Conservation (phyloP, 73 alveolate genomes). For the Stentor roeselii region DNA sequence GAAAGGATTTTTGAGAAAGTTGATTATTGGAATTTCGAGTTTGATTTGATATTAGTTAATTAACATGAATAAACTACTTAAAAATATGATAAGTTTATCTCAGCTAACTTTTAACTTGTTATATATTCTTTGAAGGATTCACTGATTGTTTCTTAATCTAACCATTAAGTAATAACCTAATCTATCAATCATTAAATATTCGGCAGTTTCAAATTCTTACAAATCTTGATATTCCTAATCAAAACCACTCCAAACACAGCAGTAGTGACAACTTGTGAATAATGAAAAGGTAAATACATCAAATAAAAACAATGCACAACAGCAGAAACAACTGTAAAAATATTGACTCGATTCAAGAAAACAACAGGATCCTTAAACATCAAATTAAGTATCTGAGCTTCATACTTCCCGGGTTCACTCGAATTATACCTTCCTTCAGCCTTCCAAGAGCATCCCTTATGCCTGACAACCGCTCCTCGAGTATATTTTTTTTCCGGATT, state of each 20-base stretch:
- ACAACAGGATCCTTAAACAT: not conserved
- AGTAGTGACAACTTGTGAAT: not conserved
- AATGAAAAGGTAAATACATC: not conserved
- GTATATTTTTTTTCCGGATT: not conserved
- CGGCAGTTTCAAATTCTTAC: not conserved
- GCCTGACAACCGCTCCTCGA: not conserved
- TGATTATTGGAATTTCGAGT: no score
- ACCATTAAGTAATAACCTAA: no score
- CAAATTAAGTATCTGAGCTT: not conserved
- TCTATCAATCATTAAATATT: no score
- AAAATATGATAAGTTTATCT: no score
- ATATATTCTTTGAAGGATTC: no score
- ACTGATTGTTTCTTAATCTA: no score
- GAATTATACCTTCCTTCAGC: not conserved
- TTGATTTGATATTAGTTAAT: no score
- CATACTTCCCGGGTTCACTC: slow-evolving; percentile 13
- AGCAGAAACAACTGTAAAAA: not conserved
- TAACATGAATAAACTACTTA: no score
- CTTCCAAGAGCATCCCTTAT: not conserved
- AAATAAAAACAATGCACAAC: not conserved
- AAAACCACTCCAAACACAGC: not conserved
- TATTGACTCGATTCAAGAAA: not conserved
- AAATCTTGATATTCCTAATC: not conserved
- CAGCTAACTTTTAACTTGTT: no score
- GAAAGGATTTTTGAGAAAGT: no score